Base-by-base conservation (phyloP, 495 filamentous ascomycete genomes). In the Penicillium salamii region DNA sequence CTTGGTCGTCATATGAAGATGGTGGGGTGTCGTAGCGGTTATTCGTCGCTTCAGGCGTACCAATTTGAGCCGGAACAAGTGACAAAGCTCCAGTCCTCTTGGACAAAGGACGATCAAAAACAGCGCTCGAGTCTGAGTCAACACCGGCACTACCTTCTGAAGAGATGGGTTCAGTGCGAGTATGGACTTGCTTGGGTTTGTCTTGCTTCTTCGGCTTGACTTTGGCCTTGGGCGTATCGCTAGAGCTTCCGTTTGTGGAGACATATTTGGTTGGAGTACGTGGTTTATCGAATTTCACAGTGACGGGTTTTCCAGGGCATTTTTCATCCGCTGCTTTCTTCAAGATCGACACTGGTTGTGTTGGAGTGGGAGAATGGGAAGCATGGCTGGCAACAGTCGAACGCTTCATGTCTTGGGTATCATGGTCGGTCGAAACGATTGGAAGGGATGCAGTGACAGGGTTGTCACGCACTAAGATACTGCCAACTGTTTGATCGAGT, bases 1-100 rank as follows among this genome's bases (percentile, higher is more conserved):
- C 65, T 14, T 28, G 9, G 14, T 71, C 70, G 14, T 74, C 71
- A 32, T 57, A 71, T 29, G 71, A 73, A 7, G 72, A 76, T 7
- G 69, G 68, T 1, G 71, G 67, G 0, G 67, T 74, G 18, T 65
- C 63, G 24, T 58, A 53, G 23, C 43, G 35, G 13, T 48, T 40
- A 34, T 39, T 21, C 7, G 48, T 55, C 5, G 37, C 34, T 17
- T 54, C 57, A 21, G 35, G 13, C 31, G 52, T 36, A 26, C 64
- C 62, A 8, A 71, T 53, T 40, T 68, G 66, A 3, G 59, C 33
- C 1, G 69, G 69, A 24, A 68, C 53, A 38, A 73, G 62, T n/a
- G 62, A 33, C 6, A 67, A 41, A 15, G 42, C 49, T 1, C 59
- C 47, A 0, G 55, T 17, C 20, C 59, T 62, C 13, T 50, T 49